Base-by-base conservation (phyloP, 1,284 basidiomycete genomes). In the Cryptococcus wingfieldii region DNA sequence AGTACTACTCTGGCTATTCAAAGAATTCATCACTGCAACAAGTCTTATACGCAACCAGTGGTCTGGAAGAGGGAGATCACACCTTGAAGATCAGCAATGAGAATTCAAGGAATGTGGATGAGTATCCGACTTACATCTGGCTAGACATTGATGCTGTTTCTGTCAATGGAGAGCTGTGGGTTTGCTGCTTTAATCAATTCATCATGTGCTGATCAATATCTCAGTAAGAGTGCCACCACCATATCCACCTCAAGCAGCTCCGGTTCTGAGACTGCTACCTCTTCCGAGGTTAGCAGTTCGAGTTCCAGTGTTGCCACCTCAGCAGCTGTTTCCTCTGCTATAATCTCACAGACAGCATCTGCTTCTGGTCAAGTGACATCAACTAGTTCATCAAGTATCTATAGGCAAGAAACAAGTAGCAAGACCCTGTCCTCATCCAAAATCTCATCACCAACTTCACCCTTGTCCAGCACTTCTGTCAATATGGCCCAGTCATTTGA, bases 1-100 rank as follows among this genome's bases (percentile, higher is more conserved):
- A 61, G 39, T 71, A 63, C 55, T 71, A 59, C 42, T 68, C 67
- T 25, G 69, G 69, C 9, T 66, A 56, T 50, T 55, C 67, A 2
- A 13, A 47, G 5, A 42, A 46, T 9, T 23, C 51, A 14, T 45
- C 59, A 37, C 65, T 65, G 38, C 66, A 67, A 48, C 58, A 56
- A 38, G 61, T 59, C 9, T 50, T 71, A 8, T 71, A 55, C 38
- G 63, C 67, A n/a, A 67, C 66, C 14, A 58, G 55, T 6, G 67
- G 65, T 5, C 49, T 71, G 25, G 42, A 38, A 12, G 55, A 67
- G 14, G 69, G 65, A 7, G 56, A 63, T 25, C 69, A 71, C 48
- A 51, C 46, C 5, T 38, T 71, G 23, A 64, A 60, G 45, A 47
- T 71, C n/a, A 54, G 51, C n/a, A 71, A 71, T 54, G 67, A 68